A percentile compares a stretch with the other conserved stretches of the same genome.
Conservation (phyloP, 140 eudicot genomes). For the Ambrosia hybrid region DNA sequence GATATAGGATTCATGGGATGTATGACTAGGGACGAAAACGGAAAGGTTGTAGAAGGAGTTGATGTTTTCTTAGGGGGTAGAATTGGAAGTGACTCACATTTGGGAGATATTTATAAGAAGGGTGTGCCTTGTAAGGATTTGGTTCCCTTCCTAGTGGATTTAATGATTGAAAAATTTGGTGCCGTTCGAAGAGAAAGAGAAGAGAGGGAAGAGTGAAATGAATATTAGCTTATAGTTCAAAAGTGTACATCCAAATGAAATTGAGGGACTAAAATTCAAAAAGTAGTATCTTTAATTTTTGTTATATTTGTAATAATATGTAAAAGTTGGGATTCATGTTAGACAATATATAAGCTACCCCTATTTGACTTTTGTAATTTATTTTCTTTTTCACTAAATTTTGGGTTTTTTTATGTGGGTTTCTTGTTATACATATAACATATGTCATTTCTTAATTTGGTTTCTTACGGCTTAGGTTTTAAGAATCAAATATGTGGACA, state of each 20-base stretch:
- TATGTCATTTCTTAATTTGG: too few species aligned
- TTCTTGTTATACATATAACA: too few species aligned
- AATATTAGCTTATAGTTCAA: constrained; percentile 2
- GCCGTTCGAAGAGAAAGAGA: constrained; percentile 70
- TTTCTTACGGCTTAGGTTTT: too few species aligned
- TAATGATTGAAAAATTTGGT: constrained; percentile 68
- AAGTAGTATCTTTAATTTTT: background rate
- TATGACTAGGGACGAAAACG: constrained; percentile 72
- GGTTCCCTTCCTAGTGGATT: constrained; percentile 79
- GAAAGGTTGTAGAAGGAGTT: constrained; percentile 81
- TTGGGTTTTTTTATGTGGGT: too few species aligned
- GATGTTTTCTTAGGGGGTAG: constrained; percentile 91
- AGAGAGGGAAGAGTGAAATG: constrained; percentile 61
- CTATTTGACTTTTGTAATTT: background rate
- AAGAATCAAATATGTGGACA: too few species aligned
- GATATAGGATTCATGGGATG: constrained; percentile 99
- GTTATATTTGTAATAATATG: background rate
- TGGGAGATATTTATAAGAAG: constrained; percentile 82
- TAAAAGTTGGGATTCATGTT: background rate
- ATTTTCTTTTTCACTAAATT: background rate
- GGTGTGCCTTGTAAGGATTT: constrained; percentile 82
- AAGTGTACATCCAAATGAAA: constrained; percentile 30
- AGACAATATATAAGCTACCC: background rate
- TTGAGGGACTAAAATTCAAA: constrained; percentile 13
- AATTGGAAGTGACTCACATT: constrained; percentile 90